Base-by-base conservation (phyloP, 345 rosid genomes). In the Boechera stricta region DNA sequence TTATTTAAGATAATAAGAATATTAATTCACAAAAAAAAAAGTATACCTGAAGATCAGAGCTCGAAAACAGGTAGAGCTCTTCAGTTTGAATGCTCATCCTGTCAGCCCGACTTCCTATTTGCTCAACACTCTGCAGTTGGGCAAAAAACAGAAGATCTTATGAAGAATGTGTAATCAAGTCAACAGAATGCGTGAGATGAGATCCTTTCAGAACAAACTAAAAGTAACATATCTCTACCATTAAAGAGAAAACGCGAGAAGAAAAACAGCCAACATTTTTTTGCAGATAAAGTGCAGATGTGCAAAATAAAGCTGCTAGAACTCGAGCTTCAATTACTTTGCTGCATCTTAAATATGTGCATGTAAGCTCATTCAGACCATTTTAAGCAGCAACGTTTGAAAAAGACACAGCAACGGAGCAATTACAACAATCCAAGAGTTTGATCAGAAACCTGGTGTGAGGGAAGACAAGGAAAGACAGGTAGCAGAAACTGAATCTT, bases 61-160 rank as follows among this genome's bases (percentile, higher is more conserved):
- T 88, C 5, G 96, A 89, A 80, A 91, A 90, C 44, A 94, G 79
- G 85, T 80, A 91, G 77, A 94, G 86, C 61, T 88, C 87, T 38
- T 88, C 86, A 10, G 91, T 69, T 71, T 55, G 81, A 82, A 94
- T 90, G 26, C 68, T 77, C 86, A 94, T 47, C 13, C 97, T 91
- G 77, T 85, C 93, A 75, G 97, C 98, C 74, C 98, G 90, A 82
- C 86, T 84, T 62, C 91, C 88, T 77, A 94, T 90, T 85, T 94
- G 98, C 78, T 91, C 96, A 18, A 90, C 89, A 71, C 98, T 94
- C 98, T 94, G 85, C 75, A 72, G 73, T 36, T 78, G 31, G 33
- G 63, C 9, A 12, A 52, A 64, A 64, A 53, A 7, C 15, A 7
- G 0, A 68, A 36, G 38, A 53, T 15, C 54, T 42, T 59, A 21